Conservation (phyloP, 768 basidiomycete genomes). For the Suillus alpinus region DNA sequence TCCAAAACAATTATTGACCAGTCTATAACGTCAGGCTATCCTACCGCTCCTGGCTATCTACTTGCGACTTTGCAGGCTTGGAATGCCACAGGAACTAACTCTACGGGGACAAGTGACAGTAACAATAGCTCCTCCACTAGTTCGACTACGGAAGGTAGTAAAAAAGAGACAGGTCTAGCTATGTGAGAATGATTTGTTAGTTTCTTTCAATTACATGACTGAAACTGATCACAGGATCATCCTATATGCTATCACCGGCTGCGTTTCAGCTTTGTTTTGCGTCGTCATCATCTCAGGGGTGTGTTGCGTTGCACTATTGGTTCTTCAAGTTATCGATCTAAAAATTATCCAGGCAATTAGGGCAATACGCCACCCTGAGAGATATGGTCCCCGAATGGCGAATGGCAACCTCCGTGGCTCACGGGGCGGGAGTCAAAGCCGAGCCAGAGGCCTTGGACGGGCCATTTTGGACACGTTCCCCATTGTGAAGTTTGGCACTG, state of each 20-base stretch:
- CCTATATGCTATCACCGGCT: constrained; percentile 84
- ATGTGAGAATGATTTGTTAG: constrained; percentile 51
- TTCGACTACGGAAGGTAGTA: constrained; percentile 9
- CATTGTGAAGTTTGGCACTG: constrained; percentile 75
- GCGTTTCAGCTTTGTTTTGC: constrained; percentile 82
- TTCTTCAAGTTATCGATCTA: constrained; percentile 5
- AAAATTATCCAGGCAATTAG: constrained; percentile 58
- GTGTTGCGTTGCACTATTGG: constrained; percentile 24
- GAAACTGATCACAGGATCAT: constrained; percentile 53
- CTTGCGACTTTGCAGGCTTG: constrained; percentile 66
- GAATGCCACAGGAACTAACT: constrained; percentile 48
- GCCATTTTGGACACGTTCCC: constrained; percentile 97
- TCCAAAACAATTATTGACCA: constrained; percentile 40
- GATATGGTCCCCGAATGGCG: constrained; percentile 75
- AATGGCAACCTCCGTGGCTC: constrained; percentile 24
- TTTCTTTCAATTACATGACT: constrained; percentile 5
- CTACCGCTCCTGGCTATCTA: constrained; percentile 56
- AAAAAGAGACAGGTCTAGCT: constrained; percentile 60
- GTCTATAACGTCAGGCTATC: constrained; percentile 41
- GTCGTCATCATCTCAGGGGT: constrained; percentile 85
- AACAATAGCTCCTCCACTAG: constrained; percentile 19
- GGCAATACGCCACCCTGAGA: constrained; percentile 84
- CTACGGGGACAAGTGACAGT: constrained; percentile 5
- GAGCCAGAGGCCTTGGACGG: constrained; percentile 82
- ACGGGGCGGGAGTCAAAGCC: constrained; percentile 51